Evolutionary conservation across 192 early-diverging fungal species (phyloP), one percentile per base, ranked within the genome.

Genomic region (Cladochytrium replicatum): DNA sequence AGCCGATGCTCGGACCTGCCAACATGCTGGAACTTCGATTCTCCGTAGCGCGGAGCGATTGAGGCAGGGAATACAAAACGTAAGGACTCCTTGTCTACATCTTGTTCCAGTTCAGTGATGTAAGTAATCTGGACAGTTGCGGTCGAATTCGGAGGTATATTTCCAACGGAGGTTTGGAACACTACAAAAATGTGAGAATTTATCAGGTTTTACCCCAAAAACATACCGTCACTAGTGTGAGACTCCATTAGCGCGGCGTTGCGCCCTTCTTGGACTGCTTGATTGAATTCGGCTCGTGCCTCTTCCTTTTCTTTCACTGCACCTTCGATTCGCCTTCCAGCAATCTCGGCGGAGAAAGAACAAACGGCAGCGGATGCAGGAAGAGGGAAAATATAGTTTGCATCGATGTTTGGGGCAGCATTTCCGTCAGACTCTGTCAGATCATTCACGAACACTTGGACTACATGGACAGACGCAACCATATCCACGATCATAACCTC

Each of bases 81-180:
- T 28, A 69, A 40, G 29, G 60, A 46, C 30, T 76, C 70, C n/a
- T 50, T 45, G 24, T 68, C 74, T 15, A 63, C 45, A 43, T 74
- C 75, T 29, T 61, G 54, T 30, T 60, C 63, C 28, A 71, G 54
- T 37, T 76, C 75, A 1, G 53, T 47, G 15, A 76, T 48, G 52
- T 78, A 76, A 0, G 66, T 68, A 27, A 76, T 60, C 11, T 60
- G 54, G n/a, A n/a, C n/a, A 15, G 72, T 47, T 19, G 47, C 40
- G 5, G 77, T 45, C 2, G 32, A 54, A 9, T 53, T 47, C 2
- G 42, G 37, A 17, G 72, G 32, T 24, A 78, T 37, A 45, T 78
- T 77, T n/a, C 74, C 74, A n/a, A 76, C 32, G 11, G 52, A 60
- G 23, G 61, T 54, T 41, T 66, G 67, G 53, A 75, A 75, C 24